phyloP scores from a whole-genome alignment of 2,329 filamentous ascomycete species.

The Arthrobotrys conoides region DNA sequence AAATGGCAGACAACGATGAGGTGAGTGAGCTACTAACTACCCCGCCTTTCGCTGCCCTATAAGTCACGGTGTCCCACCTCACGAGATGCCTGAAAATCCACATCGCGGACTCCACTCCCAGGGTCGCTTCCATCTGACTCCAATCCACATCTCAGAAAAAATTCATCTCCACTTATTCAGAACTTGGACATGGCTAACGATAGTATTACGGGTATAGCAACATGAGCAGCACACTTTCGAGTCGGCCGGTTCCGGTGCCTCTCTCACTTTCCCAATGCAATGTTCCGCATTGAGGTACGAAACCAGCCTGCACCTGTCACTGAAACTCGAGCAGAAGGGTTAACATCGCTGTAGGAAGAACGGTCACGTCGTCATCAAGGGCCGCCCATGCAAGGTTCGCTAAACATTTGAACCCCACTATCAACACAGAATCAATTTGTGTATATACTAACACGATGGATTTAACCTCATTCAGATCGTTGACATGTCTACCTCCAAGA shows the following conservation, averaged over 20 bases:
- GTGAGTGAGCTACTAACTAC: constrained; percentile 38
- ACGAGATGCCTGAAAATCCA: constrained; percentile 93
- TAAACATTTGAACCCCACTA: not conserved
- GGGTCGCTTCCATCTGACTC: constrained; percentile 2
- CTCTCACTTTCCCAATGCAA: constrained; percentile 95
- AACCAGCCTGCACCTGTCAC: constrained; percentile 8
- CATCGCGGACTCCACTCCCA: constrained; percentile 77
- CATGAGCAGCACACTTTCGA: constrained; percentile 79
- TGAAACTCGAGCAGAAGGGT: constrained; percentile 26
- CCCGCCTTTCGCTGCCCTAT: constrained; percentile 41
- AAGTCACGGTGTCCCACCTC: constrained; percentile 69
- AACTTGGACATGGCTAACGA: constrained; percentile 68
- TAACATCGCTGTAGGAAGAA: constrained; percentile 51
- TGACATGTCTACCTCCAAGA: constrained; percentile 99
- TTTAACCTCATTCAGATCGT: constrained; percentile 76
- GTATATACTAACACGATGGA: constrained; percentile 1
- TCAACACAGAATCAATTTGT: not conserved
- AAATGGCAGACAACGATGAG: constrained; percentile 54
- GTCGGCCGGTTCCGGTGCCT: constrained; percentile 95
- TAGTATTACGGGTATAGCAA: constrained; percentile 78
- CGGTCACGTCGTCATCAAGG: constrained; percentile 89
- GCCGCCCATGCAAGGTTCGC: constrained; percentile 86
- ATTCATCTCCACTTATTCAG: not conserved
- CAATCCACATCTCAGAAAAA: not conserved
- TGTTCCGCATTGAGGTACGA: constrained; percentile 89